Conservation (phyloP, 495 filamentous ascomycete genomes). For the Xylaria castorea region DNA sequence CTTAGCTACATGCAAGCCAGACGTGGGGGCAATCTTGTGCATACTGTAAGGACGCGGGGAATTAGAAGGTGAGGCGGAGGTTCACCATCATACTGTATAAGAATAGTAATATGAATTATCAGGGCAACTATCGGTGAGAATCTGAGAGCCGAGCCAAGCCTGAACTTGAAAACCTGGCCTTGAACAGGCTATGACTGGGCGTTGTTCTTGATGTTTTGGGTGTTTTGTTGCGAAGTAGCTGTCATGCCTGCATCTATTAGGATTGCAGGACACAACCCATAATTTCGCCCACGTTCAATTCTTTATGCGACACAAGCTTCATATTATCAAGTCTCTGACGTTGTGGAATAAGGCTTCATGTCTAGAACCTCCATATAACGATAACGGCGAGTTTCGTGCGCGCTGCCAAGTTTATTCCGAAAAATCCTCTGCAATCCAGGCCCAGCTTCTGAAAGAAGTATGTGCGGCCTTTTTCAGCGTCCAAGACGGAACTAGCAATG, state of each 20-base stretch:
- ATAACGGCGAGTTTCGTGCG: not conserved
- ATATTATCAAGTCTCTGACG: not conserved
- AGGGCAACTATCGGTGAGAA: conserved; percentile 19
- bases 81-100: conserved; percentile 6
- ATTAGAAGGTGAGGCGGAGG: not conserved
- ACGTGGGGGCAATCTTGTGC: conserved; percentile 1
- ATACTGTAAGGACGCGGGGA: conserved; percentile 1
- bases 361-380: not conserved
- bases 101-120: not conserved
- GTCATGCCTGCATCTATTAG: not conserved
- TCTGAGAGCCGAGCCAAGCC: not conserved
- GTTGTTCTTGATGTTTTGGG: not conserved
- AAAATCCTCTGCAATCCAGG: not conserved
- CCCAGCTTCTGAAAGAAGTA: conserved; percentile 17
- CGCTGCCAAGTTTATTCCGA: conserved; percentile 14
- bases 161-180: conserved; percentile 4
- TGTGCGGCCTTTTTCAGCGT: conserved; percentile 21
- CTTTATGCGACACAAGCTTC: not conserved
- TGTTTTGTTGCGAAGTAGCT: conserved; percentile 11
- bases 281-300: not conserved
- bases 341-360: not conserved
- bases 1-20: conserved; percentile 4
- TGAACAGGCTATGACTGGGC: not conserved
- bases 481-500: conserved; percentile 5
- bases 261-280: not conserved